These are phyloP conservation scores for Populus tomentosa DNA, from an alignment of 441 rosid genomes.

Conservation along the genomic window DNA sequence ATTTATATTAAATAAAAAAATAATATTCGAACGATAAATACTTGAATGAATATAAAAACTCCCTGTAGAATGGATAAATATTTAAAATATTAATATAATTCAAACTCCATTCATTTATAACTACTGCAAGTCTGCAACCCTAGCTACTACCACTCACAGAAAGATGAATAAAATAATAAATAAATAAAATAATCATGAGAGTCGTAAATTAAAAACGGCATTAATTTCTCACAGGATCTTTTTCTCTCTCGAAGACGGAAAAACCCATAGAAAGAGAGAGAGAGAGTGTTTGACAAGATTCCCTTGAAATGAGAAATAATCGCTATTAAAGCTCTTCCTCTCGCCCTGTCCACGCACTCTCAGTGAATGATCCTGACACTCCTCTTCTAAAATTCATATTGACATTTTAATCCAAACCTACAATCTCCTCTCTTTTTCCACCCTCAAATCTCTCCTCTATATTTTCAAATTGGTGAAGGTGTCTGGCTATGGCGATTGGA, in stretches of 20 bases:
- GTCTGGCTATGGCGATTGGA: conserved; percentile 56
- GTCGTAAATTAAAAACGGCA: too few species aligned
- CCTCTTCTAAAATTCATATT: not conserved
- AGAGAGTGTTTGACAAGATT: not conserved
- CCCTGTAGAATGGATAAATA: too few species aligned
- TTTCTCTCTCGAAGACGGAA: not conserved
- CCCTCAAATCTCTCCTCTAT: not conserved
- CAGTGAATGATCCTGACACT: not conserved
- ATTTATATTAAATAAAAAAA: too few species aligned
- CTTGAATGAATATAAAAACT: too few species aligned
- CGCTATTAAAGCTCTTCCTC: not conserved
- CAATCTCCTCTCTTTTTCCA: not conserved
- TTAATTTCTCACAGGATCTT: not conserved
- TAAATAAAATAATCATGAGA: too few species aligned
- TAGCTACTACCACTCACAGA: too few species aligned
- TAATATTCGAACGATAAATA: too few species aligned
- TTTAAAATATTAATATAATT: too few species aligned
- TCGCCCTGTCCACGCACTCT: not conserved
- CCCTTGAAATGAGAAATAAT: not conserved
- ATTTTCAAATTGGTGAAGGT: not conserved
- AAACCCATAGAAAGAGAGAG: not conserved
- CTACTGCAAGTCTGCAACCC: too few species aligned
- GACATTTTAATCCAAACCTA: not conserved
- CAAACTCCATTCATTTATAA: too few species aligned
- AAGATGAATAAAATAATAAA: too few species aligned